Evolutionary conservation across 2,329 filamentous ascomycete genomes (phyloP), one percentile per base, ranked within the genome.

Genomic region (Calonectria henricotiae): DNA sequence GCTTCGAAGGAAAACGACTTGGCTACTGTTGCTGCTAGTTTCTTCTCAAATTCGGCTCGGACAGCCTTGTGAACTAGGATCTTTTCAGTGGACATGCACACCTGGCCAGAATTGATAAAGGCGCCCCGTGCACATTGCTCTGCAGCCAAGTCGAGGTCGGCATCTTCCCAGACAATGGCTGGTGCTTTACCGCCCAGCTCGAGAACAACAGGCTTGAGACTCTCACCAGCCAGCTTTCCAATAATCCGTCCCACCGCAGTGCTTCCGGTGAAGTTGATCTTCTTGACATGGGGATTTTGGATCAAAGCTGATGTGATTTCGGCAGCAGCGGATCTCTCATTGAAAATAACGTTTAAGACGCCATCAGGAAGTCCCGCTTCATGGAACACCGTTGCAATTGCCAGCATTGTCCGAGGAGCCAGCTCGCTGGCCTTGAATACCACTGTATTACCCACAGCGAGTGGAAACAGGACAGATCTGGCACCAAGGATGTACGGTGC

Each of bases 221-320:
- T 84, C 79, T 92, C 89, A 32, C 92, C 94, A 0, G 93, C 93
- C 9, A 89, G 86, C 23, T 86, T 85, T 11, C 90, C 92, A 68
- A 97, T 90, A 78, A 94, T 92, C 37, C 90, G 88, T 1, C 94
- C 94, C 0, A 96, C 91, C 0, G 81, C 81, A 0, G 94, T 95
- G 77, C 89, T 93, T 39, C 94, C 94, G 0, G 94, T 97, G 82
- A 97, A 97, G 83, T 94, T 96, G 80, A 97, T 87, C 84, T 97
- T 97, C 80, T 90, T 92, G 67, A 97, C 84, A 0, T 86, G 85
- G 0, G 89, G 89, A 76, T 93, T 86, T 58, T 89, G 87, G 73
- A 97, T 93, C 35, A 96, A 81, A 1, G 89, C 84, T 32, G 86
- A 87, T 0, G 93, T 95, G 37, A 96, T 85, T 13, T 87, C 85